phyloP scores from a whole-genome alignment of 2,329 filamentous ascomycete species.

The Alternaria gaisen region DNA sequence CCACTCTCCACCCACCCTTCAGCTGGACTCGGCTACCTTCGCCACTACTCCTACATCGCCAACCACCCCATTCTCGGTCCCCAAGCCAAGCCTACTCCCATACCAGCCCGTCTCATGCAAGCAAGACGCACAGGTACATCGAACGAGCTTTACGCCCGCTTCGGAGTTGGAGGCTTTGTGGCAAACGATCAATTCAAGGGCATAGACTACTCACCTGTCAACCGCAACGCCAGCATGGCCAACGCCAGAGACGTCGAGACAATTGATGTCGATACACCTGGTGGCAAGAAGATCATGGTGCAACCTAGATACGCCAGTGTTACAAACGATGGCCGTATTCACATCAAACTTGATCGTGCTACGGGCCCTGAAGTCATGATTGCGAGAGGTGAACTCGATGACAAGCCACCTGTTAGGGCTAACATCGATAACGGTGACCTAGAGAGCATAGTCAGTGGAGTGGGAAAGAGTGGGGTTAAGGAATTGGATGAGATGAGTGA shows the following conservation, averaged over 20 bases:
- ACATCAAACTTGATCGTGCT: conserved; percentile 36
- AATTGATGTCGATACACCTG: conserved; percentile 53
- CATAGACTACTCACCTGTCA: conserved; percentile 40
- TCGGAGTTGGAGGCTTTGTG: conserved; percentile 58
- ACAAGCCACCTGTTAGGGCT: conserved; percentile 31
- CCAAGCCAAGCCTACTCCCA: conserved; percentile 60
- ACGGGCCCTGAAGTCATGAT: conserved; percentile 36
- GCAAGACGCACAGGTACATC: conserved; percentile 30
- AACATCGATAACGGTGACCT: conserved; percentile 18
- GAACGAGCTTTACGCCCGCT: conserved; percentile 42
- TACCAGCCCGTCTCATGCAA: conserved; percentile 66
- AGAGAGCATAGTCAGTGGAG: conserved; percentile 9
- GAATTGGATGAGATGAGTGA: conserved; percentile 35
- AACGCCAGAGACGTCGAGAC: conserved; percentile 42
- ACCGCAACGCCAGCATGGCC: conserved; percentile 7
- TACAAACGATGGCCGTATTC: conserved; percentile 40
- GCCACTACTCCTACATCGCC: conserved; percentile 62
- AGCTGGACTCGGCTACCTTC: conserved; percentile 69
- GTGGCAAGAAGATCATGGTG: conserved; percentile 64
- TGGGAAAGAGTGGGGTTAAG: conserved; percentile 24
- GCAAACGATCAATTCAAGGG: conserved; percentile 49
- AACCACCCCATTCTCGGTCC: conserved; percentile 71
- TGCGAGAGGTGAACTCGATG: conserved; percentile 36
- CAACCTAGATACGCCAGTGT: conserved; percentile 55
- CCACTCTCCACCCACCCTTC: conserved; percentile 70